Evolutionary conservation across 2,329 filamentous ascomycete species (phyloP).

Genomic region (Aspergillus sp.): DNA sequence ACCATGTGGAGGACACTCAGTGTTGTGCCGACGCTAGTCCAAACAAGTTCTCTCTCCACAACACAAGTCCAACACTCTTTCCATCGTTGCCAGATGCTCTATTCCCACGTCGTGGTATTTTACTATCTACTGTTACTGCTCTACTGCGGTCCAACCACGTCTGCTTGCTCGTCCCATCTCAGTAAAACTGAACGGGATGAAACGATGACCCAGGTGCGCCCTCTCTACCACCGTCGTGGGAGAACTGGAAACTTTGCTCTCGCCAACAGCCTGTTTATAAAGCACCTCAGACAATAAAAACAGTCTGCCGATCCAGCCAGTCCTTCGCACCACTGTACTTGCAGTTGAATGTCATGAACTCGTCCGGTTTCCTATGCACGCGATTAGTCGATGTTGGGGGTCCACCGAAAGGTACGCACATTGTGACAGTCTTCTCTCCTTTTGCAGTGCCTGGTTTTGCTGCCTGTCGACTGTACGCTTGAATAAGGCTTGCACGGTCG

Average conservation of each 20-base stretch:
- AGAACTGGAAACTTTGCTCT: neutral
- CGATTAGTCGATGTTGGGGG: neutral
- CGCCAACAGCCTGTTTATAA: neutral
- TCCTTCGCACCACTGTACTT: slow-evolving; percentile 1
- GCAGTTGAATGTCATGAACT: slow-evolving; percentile 9
- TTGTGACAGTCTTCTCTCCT: slow-evolving; percentile 5
- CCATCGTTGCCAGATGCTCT: too few relatives aligned
- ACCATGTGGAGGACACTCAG: neutral
- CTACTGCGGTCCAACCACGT: too few relatives aligned
- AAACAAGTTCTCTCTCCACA: neutral
- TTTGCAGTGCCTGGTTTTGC: slow-evolving; percentile 2
- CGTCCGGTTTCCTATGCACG: slow-evolving; percentile 2
- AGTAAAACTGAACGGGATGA: too few relatives aligned
- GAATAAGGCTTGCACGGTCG: slow-evolving; percentile 1
- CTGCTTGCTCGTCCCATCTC: too few relatives aligned
- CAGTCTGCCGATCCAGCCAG: neutral
- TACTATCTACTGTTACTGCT: too few relatives aligned
- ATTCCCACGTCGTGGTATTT: too few relatives aligned
- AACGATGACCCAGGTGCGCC: too few relatives aligned
- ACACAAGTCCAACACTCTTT: too few relatives aligned
- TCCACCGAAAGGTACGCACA: neutral
- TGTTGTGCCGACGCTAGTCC: slow-evolving; percentile 3
- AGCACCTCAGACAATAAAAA: neutral
- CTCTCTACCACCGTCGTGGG: too few relatives aligned
- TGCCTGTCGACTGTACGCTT: slow-evolving; percentile 11